phyloP scores from a whole-genome alignment of 805 yeast genomes.

The Wickerhamomyces kurtzmanii region DNA sequence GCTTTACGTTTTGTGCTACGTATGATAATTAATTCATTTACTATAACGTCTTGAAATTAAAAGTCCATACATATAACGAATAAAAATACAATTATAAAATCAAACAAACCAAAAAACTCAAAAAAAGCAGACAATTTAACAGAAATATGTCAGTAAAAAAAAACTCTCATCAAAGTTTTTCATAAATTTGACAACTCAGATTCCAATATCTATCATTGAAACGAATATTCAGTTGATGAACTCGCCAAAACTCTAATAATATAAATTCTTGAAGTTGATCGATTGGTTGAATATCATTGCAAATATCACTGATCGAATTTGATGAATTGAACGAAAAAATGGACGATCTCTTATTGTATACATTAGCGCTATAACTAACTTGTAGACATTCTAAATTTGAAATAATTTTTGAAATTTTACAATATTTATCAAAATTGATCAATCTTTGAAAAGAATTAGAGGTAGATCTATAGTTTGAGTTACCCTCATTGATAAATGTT shows the following conservation, averaged over 20 bases:
- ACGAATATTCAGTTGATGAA: slow-evolving; percentile 44
- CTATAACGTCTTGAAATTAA: no score
- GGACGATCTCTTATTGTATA: slow-evolving; percentile 15
- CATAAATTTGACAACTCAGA: slow-evolving; percentile 42
- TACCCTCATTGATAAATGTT: slow-evolving; percentile 78
- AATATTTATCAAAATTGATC: slow-evolving; percentile 67
- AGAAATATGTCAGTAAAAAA: no score
- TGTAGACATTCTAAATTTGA: slow-evolving; percentile 63
- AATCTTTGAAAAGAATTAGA: slow-evolving; percentile 41
- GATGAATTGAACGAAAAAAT: slow-evolving; percentile 13
- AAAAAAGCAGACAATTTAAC: no score
- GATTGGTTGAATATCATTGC: slow-evolving; percentile 20
- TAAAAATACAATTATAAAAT: no score
- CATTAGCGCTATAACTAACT: slow-evolving; percentile 34
- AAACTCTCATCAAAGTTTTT: background rate
- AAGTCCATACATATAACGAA: no score
- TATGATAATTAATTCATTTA: no score
- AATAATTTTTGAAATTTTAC: slow-evolving; percentile 54
- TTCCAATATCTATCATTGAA: slow-evolving; percentile 69
- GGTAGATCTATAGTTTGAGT: slow-evolving; percentile 54
- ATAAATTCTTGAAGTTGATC: slow-evolving; percentile 38
- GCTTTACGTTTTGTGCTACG: no score
- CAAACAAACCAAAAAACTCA: no score
- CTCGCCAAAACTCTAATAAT: slow-evolving; percentile 61
- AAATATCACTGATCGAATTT: slow-evolving; percentile 9